These are phyloP conservation scores for Coemansia sp. DNA, from an alignment of 192 early-diverging fungal species.

Conservation along the genomic window DNA sequence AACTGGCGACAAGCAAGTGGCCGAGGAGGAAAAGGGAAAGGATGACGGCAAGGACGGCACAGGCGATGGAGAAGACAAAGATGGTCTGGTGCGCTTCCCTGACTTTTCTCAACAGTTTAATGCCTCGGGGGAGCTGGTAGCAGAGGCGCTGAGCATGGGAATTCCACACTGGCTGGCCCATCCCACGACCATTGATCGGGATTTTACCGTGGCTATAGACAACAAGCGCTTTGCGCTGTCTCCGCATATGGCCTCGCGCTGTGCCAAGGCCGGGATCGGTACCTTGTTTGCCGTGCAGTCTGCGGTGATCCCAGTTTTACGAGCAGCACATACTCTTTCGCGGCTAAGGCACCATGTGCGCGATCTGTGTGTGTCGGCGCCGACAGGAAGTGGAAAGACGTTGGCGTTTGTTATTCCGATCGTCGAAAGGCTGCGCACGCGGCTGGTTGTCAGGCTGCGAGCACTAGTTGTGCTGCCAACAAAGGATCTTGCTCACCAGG, in stretches of 20 bases:
- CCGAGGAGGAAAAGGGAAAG: background rate
- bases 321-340: slow-evolving; percentile 62
- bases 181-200: slow-evolving; percentile 70
- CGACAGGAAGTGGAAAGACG: slow-evolving; percentile 96
- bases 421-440: slow-evolving; percentile 71
- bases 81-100: slow-evolving; percentile 47
- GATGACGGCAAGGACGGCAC: slow-evolving; percentile 5
- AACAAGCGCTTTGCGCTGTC: slow-evolving; percentile 64
- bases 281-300: slow-evolving; percentile 89
- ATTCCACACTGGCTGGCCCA: slow-evolving; percentile 87
- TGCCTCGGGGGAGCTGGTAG: slow-evolving; percentile 20
- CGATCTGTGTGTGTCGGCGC: slow-evolving; percentile 91
- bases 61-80: background rate
- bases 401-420: slow-evolving; percentile 94
- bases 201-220: slow-evolving; percentile 51
- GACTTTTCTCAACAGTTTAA: slow-evolving; percentile 45
- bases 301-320: slow-evolving; percentile 78
- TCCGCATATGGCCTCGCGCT: slow-evolving; percentile 60
- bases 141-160: slow-evolving; percentile 59
- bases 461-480: slow-evolving; percentile 92
- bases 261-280: slow-evolving; percentile 62
- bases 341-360: slow-evolving; percentile 74
- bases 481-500: slow-evolving; percentile 86
- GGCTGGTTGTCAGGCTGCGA: slow-evolving; percentile 77
- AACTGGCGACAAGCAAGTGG: background rate